Base-by-base conservation (phyloP, 2,329 filamentous ascomycete species). In the Neofusicoccum ribis region DNA sequence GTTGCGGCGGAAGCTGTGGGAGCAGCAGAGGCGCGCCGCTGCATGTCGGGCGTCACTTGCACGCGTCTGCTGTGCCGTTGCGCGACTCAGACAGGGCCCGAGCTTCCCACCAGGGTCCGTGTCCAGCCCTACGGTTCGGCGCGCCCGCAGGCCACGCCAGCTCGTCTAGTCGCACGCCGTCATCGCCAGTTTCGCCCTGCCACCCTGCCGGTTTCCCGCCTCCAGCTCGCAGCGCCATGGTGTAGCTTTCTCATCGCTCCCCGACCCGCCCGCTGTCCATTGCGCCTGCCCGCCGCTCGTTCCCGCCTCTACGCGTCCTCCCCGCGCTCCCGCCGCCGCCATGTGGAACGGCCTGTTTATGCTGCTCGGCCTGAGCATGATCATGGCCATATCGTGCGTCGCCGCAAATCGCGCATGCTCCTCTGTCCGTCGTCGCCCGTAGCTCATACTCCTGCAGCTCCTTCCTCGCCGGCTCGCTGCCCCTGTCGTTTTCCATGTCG, bases 381-480 rank as follows among this genome's bases (percentile, higher is more conserved):
- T 89, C 69, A 90, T 90, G 87, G 86, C 84, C 67, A 78, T 84
- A 73, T 86, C 86, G 86, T 89, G 84, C 75, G 62, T 52, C 39
- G 15, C 11, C 31, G n/a, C 11, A 46, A n/a, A 36, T 60, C 12
- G 17, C 36, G 20, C 37, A 14, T n/a, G 31, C 34, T 14, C 8
- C 7, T 15, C 34, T 20, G 4, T 4, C 14, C 11, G 15, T 27
- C 9, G 31, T 12, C 47, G 11, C n/a, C 27, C 15, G 6, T 58
- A 37, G 58, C 63, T 62, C 11, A 59, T 59, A 66, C 52, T 65
- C n/a, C 34, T 60, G 59, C 76, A 97, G 94, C 72, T 98, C 95
- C 66, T 97, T 98, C 77, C 85, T 97, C 64, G 93, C 94, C 70
- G 95, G 95, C 79, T 90, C 92, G 70, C 83, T 99, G 69, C 95